A percentile compares a stretch with the other conserved stretches of the same genome.
Evolutionary conservation across 495 filamentous ascomycete genomes (phyloP).

Genomic region (Neurospora sp.): DNA sequence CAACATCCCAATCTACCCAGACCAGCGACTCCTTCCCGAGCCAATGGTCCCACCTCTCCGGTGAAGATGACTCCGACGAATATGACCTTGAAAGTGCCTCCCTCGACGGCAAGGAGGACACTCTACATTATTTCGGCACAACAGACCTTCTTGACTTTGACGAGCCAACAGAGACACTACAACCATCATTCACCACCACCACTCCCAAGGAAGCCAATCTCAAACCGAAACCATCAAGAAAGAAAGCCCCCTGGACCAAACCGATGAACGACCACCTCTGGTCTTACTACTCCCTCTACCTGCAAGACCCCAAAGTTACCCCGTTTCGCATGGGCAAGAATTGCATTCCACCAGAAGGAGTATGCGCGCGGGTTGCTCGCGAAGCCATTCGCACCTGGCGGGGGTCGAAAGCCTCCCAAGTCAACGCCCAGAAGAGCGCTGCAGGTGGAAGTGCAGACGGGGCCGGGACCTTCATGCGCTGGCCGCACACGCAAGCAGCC

Average conservation of each 20-base stretch:
- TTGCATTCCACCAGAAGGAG: constrained; percentile 75
- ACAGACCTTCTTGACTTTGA: constrained; percentile 4
- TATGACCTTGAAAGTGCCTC: constrained; percentile 26
- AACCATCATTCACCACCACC: not conserved
- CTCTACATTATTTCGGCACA: constrained; percentile 4
- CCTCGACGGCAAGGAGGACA: constrained; percentile 23
- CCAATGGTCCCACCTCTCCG: constrained; percentile 35
- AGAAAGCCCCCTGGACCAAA: constrained; percentile 61
- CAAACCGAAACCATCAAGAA: constrained; percentile 15
- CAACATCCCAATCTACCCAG: constrained; percentile 39
- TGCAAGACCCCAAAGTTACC: constrained; percentile 86
- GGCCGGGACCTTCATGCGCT: constrained; percentile 40
- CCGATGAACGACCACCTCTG: constrained; percentile 91
- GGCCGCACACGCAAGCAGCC: constrained; percentile 75
- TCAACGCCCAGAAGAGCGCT: constrained; percentile 28
- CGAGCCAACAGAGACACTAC: constrained; percentile 1
- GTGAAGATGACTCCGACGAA: constrained; percentile 30
- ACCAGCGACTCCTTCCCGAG: constrained; percentile 40
- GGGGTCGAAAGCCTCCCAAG: constrained; percentile 32
- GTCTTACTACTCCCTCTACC: constrained; percentile 78
- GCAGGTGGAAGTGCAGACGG: constrained; percentile 39
- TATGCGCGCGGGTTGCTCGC: constrained; percentile 79
- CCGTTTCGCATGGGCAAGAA: constrained; percentile 88
- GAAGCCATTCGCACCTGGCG: constrained; percentile 81
- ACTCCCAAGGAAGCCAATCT: not conserved